A percentile compares a stretch with the other conserved stretches of the same genome.
Conservation (phyloP, 495 filamentous ascomycete species). For the Penicillium nucicola region DNA sequence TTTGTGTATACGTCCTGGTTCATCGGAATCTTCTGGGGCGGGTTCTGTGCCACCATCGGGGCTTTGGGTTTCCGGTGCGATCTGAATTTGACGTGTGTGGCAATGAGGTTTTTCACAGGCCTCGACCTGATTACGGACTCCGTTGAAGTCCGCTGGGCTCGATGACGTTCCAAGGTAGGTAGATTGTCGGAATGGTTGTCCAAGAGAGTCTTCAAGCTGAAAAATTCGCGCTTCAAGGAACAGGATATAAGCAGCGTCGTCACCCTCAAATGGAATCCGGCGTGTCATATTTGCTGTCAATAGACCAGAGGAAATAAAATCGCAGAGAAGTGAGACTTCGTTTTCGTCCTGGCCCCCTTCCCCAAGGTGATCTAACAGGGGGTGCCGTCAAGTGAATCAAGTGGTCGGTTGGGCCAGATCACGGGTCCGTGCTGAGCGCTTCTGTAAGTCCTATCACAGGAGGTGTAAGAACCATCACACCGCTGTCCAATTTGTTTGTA, state of each 20-base stretch:
- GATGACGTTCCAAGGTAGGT: not conserved
- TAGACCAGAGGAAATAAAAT: not conserved
- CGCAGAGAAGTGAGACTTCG: not conserved
- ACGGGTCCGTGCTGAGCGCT: not conserved
- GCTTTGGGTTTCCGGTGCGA: not conserved
- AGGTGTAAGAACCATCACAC: not conserved
- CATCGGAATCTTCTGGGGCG: not conserved
- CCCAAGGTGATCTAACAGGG: not conserved
- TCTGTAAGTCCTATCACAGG: not conserved
- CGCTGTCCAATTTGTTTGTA: not conserved
- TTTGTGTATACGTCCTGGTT: not conserved
- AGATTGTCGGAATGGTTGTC: not conserved
- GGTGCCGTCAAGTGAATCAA: not conserved
- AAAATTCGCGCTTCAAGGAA: not conserved
- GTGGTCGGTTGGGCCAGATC: not conserved
- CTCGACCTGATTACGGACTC: too few relatives aligned
- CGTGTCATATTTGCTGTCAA: not conserved
- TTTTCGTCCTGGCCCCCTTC: not conserved
- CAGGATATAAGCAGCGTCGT: not conserved
- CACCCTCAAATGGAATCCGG: not conserved
- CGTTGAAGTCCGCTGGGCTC: not conserved
- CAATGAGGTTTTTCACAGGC: not conserved
- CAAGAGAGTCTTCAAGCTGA: not conserved
- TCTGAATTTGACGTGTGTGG: not conserved
- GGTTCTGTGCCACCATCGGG: not conserved